A percentile compares a stretch with the other conserved stretches of the same genome.
Evolutionary conservation across 805 yeast species (phyloP).

Genomic region (Wickerhamomyces silvicola): DNA sequence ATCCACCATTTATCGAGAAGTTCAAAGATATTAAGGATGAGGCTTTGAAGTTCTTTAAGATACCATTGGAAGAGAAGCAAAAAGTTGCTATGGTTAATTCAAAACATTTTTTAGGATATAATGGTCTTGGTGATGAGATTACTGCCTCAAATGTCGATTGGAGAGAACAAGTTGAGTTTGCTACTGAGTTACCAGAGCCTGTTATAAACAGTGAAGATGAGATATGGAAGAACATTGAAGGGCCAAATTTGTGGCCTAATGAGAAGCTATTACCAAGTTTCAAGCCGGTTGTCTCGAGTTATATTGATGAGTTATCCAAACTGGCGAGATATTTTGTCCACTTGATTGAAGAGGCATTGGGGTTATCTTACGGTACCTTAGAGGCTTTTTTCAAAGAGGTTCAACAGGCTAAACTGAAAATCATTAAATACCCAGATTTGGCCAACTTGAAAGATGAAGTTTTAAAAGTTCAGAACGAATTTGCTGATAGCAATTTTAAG

Average conservation of each 20-base stretch:
- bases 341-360: conserved; percentile 51
- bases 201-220: conserved; percentile 25
- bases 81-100: conserved; percentile 36
- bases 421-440: conserved; percentile 32
- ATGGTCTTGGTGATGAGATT: conserved; percentile 39
- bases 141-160: conserved; percentile 40
- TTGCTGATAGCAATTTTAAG: conserved; percentile 33
- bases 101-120: conserved; percentile 41
- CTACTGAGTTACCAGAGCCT: conserved; percentile 40
- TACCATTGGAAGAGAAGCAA: conserved; percentile 33
- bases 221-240: conserved; percentile 37
- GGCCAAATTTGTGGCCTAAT: conserved; percentile 43
- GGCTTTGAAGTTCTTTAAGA: conserved; percentile 31
- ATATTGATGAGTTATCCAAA: conserved; percentile 39
- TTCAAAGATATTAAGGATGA: conserved; percentile 22
- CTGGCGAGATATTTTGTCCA: conserved; percentile 36
- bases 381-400: conserved; percentile 44
- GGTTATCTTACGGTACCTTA: conserved; percentile 37
- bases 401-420: conserved; percentile 31
- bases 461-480: conserved; percentile 35
- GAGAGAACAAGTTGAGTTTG: conserved; percentile 45
- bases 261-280: conserved; percentile 28
- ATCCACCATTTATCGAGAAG: conserved; percentile 36
- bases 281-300: conserved; percentile 22
- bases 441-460: conserved; percentile 6